These are phyloP conservation scores for Herpotrichia juniperi DNA, from an alignment of 2,329 filamentous ascomycete species.

Conservation along the genomic window DNA sequence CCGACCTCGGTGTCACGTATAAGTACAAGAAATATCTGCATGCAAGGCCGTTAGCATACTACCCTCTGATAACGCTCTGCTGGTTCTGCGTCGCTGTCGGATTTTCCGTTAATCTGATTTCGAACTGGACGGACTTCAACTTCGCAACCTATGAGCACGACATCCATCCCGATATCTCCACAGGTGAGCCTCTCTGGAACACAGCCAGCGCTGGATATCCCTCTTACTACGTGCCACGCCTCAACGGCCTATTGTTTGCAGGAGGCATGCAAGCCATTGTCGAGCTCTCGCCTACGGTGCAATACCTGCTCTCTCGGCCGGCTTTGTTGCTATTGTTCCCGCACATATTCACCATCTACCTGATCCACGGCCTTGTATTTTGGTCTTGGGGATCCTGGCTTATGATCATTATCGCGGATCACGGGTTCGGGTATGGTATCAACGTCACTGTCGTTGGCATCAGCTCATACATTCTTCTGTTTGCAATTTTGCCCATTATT, in stretches of 20 bases:
- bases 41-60: slow-evolving; percentile 42
- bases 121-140: slow-evolving; percentile 45
- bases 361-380: slow-evolving; percentile 57
- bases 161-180: slow-evolving; percentile 50
- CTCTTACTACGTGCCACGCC: slow-evolving; percentile 51
- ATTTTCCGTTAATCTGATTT: slow-evolving; percentile 46
- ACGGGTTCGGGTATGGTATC: slow-evolving; percentile 39
- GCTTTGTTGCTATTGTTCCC: slow-evolving; percentile 52
- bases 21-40: slow-evolving; percentile 50
- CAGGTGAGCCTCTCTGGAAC: slow-evolving; percentile 45
- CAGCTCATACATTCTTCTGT: slow-evolving; percentile 43
- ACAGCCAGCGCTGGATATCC: slow-evolving; percentile 48
- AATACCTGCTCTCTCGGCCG: slow-evolving; percentile 50
- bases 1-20: slow-evolving; percentile 56
- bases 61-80: slow-evolving; percentile 42
- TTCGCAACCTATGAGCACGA: slow-evolving; percentile 49
- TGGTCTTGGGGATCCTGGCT: slow-evolving; percentile 49
- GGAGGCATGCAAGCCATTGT: slow-evolving; percentile 46
- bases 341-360: slow-evolving; percentile 58
- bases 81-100: slow-evolving; percentile 35
- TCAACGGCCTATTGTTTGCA: slow-evolving; percentile 52
- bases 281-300: slow-evolving; percentile 42
- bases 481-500: slow-evolving; percentile 41
- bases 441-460: slow-evolving; percentile 44
- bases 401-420: slow-evolving; percentile 39